A percentile compares a stretch with the other conserved stretches of the same genome.
Conservation (phyloP, 1,284 basidiomycete species). For the Malassezia cuniculi region DNA sequence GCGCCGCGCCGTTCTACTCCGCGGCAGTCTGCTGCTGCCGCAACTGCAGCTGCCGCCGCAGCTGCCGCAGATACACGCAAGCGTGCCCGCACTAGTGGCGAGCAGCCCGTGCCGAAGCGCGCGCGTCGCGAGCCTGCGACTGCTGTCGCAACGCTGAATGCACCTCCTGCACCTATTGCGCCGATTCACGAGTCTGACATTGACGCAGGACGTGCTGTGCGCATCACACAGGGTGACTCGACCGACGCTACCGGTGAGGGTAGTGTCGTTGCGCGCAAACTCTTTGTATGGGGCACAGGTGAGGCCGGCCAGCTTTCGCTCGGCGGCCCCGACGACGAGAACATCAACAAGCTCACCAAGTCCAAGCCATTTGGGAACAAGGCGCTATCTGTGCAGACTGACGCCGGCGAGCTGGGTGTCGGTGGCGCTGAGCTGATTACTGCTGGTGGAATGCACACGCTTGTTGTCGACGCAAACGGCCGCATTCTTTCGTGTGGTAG, state of each 20-base stretch:
- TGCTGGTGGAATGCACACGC: slow-evolving; percentile 42
- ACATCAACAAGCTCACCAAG: slow-evolving; percentile 39
- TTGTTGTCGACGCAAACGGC: slow-evolving; percentile 34
- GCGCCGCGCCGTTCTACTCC: background rate
- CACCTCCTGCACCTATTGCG: slow-evolving; percentile 5
- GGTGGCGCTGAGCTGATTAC: slow-evolving; percentile 32
- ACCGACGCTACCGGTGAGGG: slow-evolving; percentile 13
- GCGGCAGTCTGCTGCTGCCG: no score
- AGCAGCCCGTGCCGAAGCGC: no score
- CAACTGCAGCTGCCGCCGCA: no score
- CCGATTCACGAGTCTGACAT: slow-evolving; percentile 3
- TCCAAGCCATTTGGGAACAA: slow-evolving; percentile 32
- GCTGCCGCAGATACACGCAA: slow-evolving; percentile 8
- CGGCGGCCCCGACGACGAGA: slow-evolving; percentile 35
- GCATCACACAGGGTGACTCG: slow-evolving; percentile 7
- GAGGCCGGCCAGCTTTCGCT: slow-evolving; percentile 42
- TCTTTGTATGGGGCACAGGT: slow-evolving; percentile 43
- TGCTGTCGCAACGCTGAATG: slow-evolving; percentile 8
- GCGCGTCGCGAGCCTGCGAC: slow-evolving; percentile 3
- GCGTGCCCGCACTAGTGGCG: slow-evolving; percentile 25
- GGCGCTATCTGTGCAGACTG: slow-evolving; percentile 26
- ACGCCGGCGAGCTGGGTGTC: slow-evolving; percentile 26
- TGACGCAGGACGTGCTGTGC: background rate
- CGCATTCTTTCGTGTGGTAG: slow-evolving; percentile 59
- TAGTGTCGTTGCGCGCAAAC: slow-evolving; percentile 26